A percentile compares a stretch with the other conserved stretches of the same genome.
Conservation (phyloP, 768 basidiomycete species). For the Pholiota microspora region DNA sequence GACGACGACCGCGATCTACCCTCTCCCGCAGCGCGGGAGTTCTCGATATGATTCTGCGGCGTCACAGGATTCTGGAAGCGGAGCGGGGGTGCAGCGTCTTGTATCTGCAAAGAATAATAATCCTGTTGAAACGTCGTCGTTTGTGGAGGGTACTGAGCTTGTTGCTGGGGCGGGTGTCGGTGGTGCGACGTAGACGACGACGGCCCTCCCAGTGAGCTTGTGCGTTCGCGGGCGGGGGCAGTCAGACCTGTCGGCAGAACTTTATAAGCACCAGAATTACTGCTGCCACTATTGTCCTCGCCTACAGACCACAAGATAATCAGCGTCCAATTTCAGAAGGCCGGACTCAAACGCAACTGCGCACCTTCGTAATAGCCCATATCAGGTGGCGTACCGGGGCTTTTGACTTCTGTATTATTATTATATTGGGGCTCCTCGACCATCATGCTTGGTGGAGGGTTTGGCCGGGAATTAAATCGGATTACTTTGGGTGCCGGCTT, state of each 20-base stretch:
- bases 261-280: neutral
- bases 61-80: slow-evolving; percentile 2
- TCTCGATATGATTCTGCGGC: neutral
- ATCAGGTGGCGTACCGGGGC: neutral
- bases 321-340: neutral
- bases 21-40: neutral
- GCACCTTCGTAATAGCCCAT: neutral
- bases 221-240: neutral
- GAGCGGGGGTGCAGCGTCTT: neutral
- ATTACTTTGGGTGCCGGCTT: neutral
- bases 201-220: neutral
- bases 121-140: neutral
- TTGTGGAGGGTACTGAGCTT: neutral
- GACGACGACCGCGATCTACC: slow-evolving; percentile 6
- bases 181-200: neutral
- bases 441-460: neutral
- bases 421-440: neutral
- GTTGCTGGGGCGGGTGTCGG: neutral
- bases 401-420: neutral
- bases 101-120: neutral
- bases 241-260: neutral
- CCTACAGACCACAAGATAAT: neutral
- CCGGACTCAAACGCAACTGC: neutral
- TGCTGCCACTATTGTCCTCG: neutral
- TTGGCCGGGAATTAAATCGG: neutral